Evolutionary conservation across 805 yeast genomes (phyloP).

Genomic region (Lipomyces starkeyi): DNA sequence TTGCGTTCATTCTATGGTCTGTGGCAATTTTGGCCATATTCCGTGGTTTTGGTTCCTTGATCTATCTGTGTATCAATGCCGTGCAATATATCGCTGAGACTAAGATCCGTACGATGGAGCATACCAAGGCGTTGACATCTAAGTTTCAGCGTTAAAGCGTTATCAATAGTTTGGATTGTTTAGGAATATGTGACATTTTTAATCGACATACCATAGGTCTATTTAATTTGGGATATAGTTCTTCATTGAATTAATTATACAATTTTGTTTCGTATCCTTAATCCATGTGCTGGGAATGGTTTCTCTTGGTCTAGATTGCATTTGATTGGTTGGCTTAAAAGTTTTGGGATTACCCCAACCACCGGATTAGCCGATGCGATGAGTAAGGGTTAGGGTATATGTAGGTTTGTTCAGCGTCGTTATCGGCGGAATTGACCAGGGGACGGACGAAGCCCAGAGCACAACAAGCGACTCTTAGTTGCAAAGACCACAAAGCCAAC

Average conservation of each 20-base stretch:
- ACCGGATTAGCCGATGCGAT: no score
- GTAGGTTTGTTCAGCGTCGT: no score
- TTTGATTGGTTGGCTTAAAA: no score
- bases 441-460: no score
- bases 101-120: constrained; percentile 28
- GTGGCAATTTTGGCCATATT: constrained; percentile 84
- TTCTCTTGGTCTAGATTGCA: no score
- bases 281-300: no score
- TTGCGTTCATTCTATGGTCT: constrained; percentile 78
- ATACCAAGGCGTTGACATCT: constrained; percentile 25
- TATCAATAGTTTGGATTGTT: background rate
- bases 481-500: no score
- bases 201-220: background rate
- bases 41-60: constrained; percentile 81
- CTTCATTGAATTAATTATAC: background rate
- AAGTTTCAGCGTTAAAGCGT: constrained; percentile 12
- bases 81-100: constrained; percentile 42
- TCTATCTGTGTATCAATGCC: constrained; percentile 60
- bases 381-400: no score
- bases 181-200: background rate
- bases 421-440: no score
- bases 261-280: background rate
- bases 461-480: no score
- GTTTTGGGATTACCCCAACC: no score
- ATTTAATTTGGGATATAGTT: background rate